Evolutionary conservation across 2,329 filamentous ascomycete species (phyloP), one percentile per base, ranked within the genome.

Genomic region (Salinomyces thailandicus): DNA sequence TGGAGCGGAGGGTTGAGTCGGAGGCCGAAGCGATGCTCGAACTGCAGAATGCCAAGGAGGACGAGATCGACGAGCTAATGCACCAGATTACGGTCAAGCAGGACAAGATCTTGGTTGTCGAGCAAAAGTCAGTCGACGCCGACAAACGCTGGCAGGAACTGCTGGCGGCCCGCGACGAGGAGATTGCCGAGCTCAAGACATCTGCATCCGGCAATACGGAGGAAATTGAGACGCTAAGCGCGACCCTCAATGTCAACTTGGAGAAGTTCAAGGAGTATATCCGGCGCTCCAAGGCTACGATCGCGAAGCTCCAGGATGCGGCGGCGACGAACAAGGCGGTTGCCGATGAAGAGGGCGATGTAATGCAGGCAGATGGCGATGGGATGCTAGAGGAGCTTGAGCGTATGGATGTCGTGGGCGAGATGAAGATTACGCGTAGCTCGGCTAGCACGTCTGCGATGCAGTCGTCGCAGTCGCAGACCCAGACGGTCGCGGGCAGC

Each of bases 81-180:
- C 36, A 39, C 9, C 42, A 37, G n/a, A 49, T 61, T 36, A 35
- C 35, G 14, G 54, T 54, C 37, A 58, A 58, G 48, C 53, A 59
- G 28, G 43, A 39, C 22, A 56, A 58, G 41, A 58, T 59, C 16
- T 38, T 51, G 9, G 37, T 47, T 19, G 48, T 59, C 9, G 51
- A 53, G 34, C 41, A 50, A 33, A 58, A 57, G 34, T 53, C 54
- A 7, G 31, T 43, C 8, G 45, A 54, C 26, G 59, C 62, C 31
- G 65, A 67, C 38, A 53, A 52, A 3, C 57, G 59, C 17, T 60
- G 65, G 44, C 59, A 58, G 38, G 60, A 63, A 35, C 52, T 62
- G 8, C 51, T 64, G 14, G 51, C 53, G 9, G 56, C 55, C 8
- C 55, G 59, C 24, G 57, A 63, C 31, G 48, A 50, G 31, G 57